phyloP scores from a whole-genome alignment of 371 early-diverging fungal genomes.

The Apophysomyces ossiformis region DNA sequence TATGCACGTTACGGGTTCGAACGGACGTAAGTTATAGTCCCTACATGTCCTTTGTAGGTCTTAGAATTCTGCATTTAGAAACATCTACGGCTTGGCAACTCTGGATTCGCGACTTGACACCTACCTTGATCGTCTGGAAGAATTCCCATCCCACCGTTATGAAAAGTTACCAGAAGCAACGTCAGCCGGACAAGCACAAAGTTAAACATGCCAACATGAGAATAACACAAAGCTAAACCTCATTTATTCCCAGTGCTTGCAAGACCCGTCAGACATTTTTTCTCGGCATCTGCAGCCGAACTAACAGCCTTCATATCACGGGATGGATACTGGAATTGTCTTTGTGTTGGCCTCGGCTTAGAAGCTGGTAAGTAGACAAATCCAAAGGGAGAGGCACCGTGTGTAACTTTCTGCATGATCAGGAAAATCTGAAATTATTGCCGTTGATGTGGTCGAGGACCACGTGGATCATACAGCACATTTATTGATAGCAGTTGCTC shows the following conservation, averaged over 20 bases:
- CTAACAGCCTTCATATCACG: conserved; percentile 46
- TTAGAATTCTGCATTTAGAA: conserved; percentile 25
- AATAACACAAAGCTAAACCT: not conserved
- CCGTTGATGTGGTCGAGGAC: conserved; percentile 48
- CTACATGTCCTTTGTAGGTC: not conserved
- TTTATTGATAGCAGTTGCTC: conserved; percentile 38
- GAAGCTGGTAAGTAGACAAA: conserved; percentile 31
- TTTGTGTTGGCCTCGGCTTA: conserved; percentile 40
- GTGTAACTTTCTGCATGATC: not conserved
- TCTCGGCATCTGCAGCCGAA: conserved; percentile 49
- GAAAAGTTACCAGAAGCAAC: conserved; percentile 30
- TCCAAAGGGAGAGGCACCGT: not conserved
- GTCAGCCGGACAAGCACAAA: conserved; percentile 29
- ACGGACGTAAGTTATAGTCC: conserved; percentile 41
- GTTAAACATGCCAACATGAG: not conserved
- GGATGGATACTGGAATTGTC: conserved; percentile 54
- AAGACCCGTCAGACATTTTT: conserved; percentile 40
- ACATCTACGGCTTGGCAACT: conserved; percentile 47
- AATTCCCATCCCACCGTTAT: conserved; percentile 51
- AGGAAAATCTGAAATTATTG: conserved; percentile 48
- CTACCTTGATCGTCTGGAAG: conserved; percentile 40
- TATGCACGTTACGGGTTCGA: conserved; percentile 54
- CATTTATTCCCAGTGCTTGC: conserved; percentile 6
- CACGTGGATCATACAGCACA: conserved; percentile 17
- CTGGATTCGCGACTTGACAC: conserved; percentile 45